Conservation (phyloP, 352 stramenopile species). For the Phytophthora pluvialis region DNA sequence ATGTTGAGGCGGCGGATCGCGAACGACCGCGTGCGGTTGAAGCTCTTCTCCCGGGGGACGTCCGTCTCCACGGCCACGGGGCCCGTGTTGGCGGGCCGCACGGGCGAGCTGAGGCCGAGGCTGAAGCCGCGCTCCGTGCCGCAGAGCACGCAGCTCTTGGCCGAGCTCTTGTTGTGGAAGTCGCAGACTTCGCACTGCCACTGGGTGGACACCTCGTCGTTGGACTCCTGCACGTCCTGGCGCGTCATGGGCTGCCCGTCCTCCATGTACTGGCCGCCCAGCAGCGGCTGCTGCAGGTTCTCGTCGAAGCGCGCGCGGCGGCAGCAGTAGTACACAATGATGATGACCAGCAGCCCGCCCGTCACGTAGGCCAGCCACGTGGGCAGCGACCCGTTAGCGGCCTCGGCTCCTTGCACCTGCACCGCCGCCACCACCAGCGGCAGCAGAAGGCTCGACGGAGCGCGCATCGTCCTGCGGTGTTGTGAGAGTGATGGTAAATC, state of each 20-base stretch:
- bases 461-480: slow-evolving; percentile 14
- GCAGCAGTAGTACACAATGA: slow-evolving; percentile 92
- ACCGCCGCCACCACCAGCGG: slow-evolving; percentile 44
- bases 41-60: slow-evolving; percentile 59
- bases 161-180: slow-evolving; percentile 88
- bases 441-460: slow-evolving; percentile 34
- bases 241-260: slow-evolving; percentile 87
- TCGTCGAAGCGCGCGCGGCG: slow-evolving; percentile 86
- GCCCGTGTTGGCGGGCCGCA: slow-evolving; percentile 32
- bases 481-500: too few relatives aligned
- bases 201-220: slow-evolving; percentile 80
- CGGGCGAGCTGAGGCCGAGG: slow-evolving; percentile 64
- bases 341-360: slow-evolving; percentile 81
- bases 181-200: slow-evolving; percentile 91
- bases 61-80: slow-evolving; percentile 54
- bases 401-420: slow-evolving; percentile 29
- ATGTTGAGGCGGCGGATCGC: slow-evolving; percentile 89
- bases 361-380: slow-evolving; percentile 89
- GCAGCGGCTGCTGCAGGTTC: slow-evolving; percentile 83
- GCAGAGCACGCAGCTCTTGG: slow-evolving; percentile 79
- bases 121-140: slow-evolving; percentile 85
- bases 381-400: slow-evolving; percentile 58
- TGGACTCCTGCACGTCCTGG: slow-evolving; percentile 86
- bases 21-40: slow-evolving; percentile 88
- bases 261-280: slow-evolving; percentile 88